Percentiles rank a stretch among this genome's conserved stretches.
These are phyloP conservation scores for Wickerhamomyces tratensis DNA, from an alignment of 805 yeast genomes.

Conservation along the genomic window DNA sequence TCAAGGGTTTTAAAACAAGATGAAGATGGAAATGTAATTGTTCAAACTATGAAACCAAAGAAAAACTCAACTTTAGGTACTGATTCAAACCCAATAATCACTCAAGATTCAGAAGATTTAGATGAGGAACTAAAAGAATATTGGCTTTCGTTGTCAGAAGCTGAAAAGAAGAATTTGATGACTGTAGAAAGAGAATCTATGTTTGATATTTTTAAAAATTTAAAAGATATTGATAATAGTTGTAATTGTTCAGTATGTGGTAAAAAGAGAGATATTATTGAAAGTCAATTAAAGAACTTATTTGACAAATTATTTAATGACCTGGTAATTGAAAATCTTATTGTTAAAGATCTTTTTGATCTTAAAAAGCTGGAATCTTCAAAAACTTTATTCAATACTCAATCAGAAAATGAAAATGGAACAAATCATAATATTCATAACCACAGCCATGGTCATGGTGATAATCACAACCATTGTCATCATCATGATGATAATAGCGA, in stretches of 20 bases:
- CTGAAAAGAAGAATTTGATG: slow-evolving; percentile 50
- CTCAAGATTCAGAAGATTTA: slow-evolving; percentile 11
- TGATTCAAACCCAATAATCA: slow-evolving; percentile 1
- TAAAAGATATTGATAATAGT: slow-evolving; percentile 32
- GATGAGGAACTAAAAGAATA: slow-evolving; percentile 22
- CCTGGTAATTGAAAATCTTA: slow-evolving; percentile 7
- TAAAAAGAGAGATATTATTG: slow-evolving; percentile 58
- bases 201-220: slow-evolving; percentile 50
- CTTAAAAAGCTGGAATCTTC: not conserved
- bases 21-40: slow-evolving; percentile 69
- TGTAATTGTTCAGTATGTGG: slow-evolving; percentile 80
- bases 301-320: slow-evolving; percentile 57
- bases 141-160: slow-evolving; percentile 61
- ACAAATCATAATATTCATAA: slow-evolving; percentile 1
- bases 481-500: no score
- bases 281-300: slow-evolving; percentile 64
- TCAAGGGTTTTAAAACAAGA: slow-evolving; percentile 64
- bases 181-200: slow-evolving; percentile 63
- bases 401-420: not conserved
- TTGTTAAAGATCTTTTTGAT: slow-evolving; percentile 1
- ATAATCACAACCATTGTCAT: not conserved
- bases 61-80: slow-evolving; percentile 13
- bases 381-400: no score
- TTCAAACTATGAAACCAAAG: slow-evolving; percentile 31
- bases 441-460: slow-evolving; percentile 1